These are phyloP conservation scores for Lactarius psammicola DNA, from an alignment of 768 basidiomycete genomes.

Conservation along the genomic window DNA sequence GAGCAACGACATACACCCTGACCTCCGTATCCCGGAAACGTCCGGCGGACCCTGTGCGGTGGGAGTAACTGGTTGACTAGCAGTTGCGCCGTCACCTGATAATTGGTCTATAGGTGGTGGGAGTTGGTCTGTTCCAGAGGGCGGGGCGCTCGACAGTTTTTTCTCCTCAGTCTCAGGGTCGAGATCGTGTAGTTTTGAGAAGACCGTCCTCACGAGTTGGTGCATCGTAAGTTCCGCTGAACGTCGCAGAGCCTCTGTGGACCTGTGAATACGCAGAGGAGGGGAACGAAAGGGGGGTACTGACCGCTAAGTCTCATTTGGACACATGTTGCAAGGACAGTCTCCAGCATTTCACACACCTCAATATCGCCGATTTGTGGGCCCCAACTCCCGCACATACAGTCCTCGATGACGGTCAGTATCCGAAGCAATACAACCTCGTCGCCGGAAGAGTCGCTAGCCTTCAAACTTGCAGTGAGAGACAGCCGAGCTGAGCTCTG, in stretches of 20 bases:
- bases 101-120: background rate
- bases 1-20: slow-evolving; percentile 14
- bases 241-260: slow-evolving; percentile 76
- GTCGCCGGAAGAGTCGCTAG: slow-evolving; percentile 95
- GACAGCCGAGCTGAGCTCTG: slow-evolving; percentile 82
- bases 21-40: background rate
- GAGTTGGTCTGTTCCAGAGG: slow-evolving; percentile 10
- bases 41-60: background rate
- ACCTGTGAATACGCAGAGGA: slow-evolving; percentile 24
- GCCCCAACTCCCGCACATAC: slow-evolving; percentile 69
- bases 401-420: slow-evolving; percentile 83
- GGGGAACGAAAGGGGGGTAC: slow-evolving; percentile 34
- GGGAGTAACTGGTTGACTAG: slow-evolving; percentile 8
- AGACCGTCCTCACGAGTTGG: slow-evolving; percentile 77
- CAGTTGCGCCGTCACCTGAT: background rate
- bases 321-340: slow-evolving; percentile 94
- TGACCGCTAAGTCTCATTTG: slow-evolving; percentile 94
- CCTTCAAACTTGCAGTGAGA: slow-evolving; percentile 98
- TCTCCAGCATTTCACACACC: slow-evolving; percentile 98
- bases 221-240: slow-evolving; percentile 91
- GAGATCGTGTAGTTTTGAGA: slow-evolving; percentile 64
- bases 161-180: slow-evolving; percentile 68
- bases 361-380: slow-evolving; percentile 83
- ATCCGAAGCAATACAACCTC: slow-evolving; percentile 94
- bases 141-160: slow-evolving; percentile 49